Conservation (phyloP, 2,329 filamentous ascomycete genomes). For the Stromatinia cepivora region DNA sequence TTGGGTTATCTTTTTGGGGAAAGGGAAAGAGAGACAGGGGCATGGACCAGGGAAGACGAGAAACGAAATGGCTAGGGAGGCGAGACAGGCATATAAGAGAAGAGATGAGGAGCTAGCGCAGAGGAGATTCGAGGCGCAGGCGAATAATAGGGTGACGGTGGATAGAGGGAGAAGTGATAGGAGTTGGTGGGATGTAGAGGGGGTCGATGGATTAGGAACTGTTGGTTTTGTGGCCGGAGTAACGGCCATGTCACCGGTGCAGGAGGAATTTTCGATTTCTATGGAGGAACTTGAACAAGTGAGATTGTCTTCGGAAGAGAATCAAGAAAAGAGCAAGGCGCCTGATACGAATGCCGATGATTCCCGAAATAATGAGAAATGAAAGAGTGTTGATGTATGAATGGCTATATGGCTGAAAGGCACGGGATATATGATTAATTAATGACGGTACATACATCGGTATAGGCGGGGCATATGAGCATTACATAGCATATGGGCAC, state of each 20-base stretch:
- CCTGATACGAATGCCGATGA: background rate
- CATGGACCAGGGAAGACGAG: slow-evolving; percentile 48
- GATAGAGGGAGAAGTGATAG: slow-evolving; percentile 33
- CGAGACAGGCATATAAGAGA: slow-evolving; percentile 49
- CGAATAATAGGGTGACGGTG: slow-evolving; percentile 21
- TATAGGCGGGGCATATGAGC: background rate
- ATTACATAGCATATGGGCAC: background rate
- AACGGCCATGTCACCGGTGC: slow-evolving; percentile 32
- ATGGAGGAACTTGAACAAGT: background rate
- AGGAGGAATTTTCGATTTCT: slow-evolving; percentile 29
- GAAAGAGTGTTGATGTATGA: background rate
- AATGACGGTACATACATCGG: slow-evolving; percentile 12
- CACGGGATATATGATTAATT: slow-evolving; percentile 5
- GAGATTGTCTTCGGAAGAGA: background rate
- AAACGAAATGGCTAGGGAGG: slow-evolving; percentile 55
- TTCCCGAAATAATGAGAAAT: background rate
- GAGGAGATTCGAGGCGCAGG: slow-evolving; percentile 39
- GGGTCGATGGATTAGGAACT: slow-evolving; percentile 25
- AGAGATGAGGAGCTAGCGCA: slow-evolving; percentile 50
- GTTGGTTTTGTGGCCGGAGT: background rate
- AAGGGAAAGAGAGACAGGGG: slow-evolving; percentile 38
- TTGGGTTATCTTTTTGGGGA: slow-evolving; percentile 30
- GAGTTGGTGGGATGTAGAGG: slow-evolving; percentile 42
- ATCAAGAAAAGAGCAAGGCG: background rate
- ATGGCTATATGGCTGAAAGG: background rate